Evolutionary conservation across 441 rosid species (phyloP), one percentile per base, ranked within the genome.

Genomic region (Bocquillonia castaneifolia): DNA sequence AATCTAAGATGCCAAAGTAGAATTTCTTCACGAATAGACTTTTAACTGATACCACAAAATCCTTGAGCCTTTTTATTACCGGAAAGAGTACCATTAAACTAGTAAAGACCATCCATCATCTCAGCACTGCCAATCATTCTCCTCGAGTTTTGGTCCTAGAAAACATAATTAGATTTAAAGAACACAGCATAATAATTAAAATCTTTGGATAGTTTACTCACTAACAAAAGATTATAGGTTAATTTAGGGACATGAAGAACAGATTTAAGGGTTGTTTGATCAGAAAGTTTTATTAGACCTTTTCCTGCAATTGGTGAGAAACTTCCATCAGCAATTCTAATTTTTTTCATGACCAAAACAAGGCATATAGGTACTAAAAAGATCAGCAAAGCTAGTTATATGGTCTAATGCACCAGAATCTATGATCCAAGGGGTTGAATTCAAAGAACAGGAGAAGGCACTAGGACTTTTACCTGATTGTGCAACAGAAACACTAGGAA

Each of bases 401-500:
- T 59, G 18, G 15, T 59, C 12, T 6, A 13, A 59, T 2, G 44
- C 47, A 8, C 50, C 20, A 13, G 31, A 37, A 59, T 59, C 32
- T 37, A 39, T 22, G 18, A 59, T 59, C 31, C 47, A 23, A 20
- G 64, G 29, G 23, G 64, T 31, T 37, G 1, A 34, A 59, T 26
- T 59, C 25, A 6, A 12, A 47, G n/a, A 13, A 58, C 20, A 59
- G 8, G 59, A 59, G 17, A 69, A 1, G 28, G 40, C 53, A 37
- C 26, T 23, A 36, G 15, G 39, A 48, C 47, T 3, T 15, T 32
- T 50, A 50, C 59, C 20, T 60, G 47, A 36, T 26, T 60, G 22
- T 4, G 66, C 52, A 14, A 69, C 1, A 39, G 40, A 60, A 59
- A 5, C 66, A 69, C 31, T 26, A 25, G 60, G 53, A 69, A 14